Conservation (phyloP, 208 protist genomes). For the Crithidia thermophila region DNA sequence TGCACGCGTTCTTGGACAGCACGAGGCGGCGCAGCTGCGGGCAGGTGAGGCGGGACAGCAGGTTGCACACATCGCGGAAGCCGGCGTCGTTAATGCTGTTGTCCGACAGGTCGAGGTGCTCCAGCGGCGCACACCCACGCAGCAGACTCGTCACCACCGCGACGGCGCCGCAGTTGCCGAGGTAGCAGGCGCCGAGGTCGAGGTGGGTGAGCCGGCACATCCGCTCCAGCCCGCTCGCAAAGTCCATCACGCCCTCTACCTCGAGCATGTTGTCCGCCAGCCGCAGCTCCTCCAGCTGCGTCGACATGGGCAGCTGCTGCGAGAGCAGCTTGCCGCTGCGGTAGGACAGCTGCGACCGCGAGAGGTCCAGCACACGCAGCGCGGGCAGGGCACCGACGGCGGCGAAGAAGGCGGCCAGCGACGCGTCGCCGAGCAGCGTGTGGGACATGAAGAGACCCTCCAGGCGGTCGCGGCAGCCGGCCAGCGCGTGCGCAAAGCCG, state of each 20-base stretch:
- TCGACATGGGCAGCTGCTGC: constrained; percentile 41
- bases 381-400: constrained; percentile 27
- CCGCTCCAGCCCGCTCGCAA: constrained; percentile 44
- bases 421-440: constrained; percentile 42
- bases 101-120: constrained; percentile 62
- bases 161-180: constrained; percentile 53
- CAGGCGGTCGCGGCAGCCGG: constrained; percentile 29
- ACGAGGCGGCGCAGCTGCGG: constrained; percentile 45
- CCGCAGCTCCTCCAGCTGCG: constrained; percentile 49
- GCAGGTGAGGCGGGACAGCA: constrained; percentile 32
- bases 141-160: constrained; percentile 45
- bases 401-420: constrained; percentile 25
- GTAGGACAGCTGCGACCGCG: constrained; percentile 46
- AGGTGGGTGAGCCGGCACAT: constrained; percentile 43
- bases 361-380: constrained; percentile 58
- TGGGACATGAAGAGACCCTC: constrained; percentile 54
- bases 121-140: constrained; percentile 43
- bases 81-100: constrained; percentile 68
- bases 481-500: constrained; percentile 35
- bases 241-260: constrained; percentile 50
- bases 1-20: constrained; percentile 60
- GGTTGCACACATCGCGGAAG: constrained; percentile 43
- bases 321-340: constrained; percentile 44
- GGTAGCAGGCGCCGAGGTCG: constrained; percentile 47
- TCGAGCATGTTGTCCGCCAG: constrained; percentile 62